Conservation (phyloP, 371 early-diverging fungal genomes). For the Basidiobolus heterosporus region DNA sequence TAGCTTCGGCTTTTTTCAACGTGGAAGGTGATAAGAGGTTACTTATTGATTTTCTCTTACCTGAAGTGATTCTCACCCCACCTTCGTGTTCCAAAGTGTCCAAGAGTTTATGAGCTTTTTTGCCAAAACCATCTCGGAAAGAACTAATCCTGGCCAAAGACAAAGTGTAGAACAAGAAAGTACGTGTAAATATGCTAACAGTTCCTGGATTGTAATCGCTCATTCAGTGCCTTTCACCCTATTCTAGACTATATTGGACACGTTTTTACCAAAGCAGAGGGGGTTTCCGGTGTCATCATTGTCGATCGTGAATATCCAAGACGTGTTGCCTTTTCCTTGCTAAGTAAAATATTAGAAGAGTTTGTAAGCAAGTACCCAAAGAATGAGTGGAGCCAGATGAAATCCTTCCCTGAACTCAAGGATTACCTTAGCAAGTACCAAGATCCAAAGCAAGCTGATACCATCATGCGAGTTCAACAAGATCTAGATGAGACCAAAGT, state of each 20-base stretch:
- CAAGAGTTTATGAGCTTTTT: conserved; percentile 84
- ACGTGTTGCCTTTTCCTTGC: conserved; percentile 73
- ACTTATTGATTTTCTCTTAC: neutral
- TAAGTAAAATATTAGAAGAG: conserved; percentile 78
- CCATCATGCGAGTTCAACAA: conserved; percentile 85
- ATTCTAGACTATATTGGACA: conserved; percentile 62
- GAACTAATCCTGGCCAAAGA: conserved; percentile 65
- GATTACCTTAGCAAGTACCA: conserved; percentile 66
- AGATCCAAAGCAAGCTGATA: conserved; percentile 87
- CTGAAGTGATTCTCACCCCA: neutral
- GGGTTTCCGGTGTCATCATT: conserved; percentile 60
- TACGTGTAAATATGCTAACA: conserved; percentile 17
- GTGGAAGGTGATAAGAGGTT: conserved; percentile 41
- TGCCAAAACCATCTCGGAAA: conserved; percentile 66
- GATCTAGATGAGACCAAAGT: conserved; percentile 97
- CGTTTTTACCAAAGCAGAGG: conserved; percentile 56
- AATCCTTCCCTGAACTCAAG: conserved; percentile 53
- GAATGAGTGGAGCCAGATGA: conserved; percentile 26
- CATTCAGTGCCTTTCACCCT: neutral
- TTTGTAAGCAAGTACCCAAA: conserved; percentile 51
- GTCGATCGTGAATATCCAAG: conserved; percentile 86
- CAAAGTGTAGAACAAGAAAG: conserved; percentile 73
- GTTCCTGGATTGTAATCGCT: neutral
- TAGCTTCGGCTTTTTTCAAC: conserved; percentile 77
- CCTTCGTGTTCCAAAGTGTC: conserved; percentile 28